Conservation (phyloP, 345 rosid species). For the Hypericum androsaemum region DNA sequence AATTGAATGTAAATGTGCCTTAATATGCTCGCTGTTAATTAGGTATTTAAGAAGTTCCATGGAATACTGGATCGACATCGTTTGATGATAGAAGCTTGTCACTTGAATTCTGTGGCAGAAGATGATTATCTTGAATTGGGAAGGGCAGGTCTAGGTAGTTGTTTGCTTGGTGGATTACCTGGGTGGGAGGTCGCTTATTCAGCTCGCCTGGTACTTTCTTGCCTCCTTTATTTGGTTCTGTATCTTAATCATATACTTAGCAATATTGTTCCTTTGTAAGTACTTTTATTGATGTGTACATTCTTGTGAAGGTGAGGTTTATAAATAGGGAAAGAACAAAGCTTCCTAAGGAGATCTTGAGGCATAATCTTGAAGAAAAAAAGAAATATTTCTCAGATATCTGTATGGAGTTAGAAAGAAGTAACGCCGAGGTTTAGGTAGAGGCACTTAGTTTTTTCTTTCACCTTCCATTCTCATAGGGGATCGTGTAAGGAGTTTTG, state of each 20-base stretch:
- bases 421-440: constrained; percentile 99
- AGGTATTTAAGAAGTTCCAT: constrained; percentile 92
- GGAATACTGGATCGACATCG: constrained; percentile 76
- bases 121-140: constrained; percentile 96
- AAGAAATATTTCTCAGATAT: constrained; percentile 66
- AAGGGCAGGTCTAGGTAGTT: constrained; percentile 94
- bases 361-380: constrained; percentile 92
- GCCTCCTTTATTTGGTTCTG: constrained; percentile 10
- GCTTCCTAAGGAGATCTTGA: constrained; percentile 85
- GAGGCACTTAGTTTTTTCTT: constrained; percentile 10
- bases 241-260: neutral
- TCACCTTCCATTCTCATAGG: neutral
- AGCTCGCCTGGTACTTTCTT: constrained; percentile 70
- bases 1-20: neutral
- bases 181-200: constrained; percentile 92
- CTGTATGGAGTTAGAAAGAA: constrained; percentile 77
- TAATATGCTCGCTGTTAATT: constrained; percentile 16
- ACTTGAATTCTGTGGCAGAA: constrained; percentile 65
- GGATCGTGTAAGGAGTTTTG: neutral
- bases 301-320: constrained; percentile 78
- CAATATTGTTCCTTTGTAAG: neutral
- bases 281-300: constrained; percentile 1
- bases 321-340: constrained; percentile 90
- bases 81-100: constrained; percentile 90
- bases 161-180: constrained; percentile 97